Evolutionary conservation across 2,329 filamentous ascomycete genomes (phyloP).

Genomic region (Helicocarpus griseus): DNA sequence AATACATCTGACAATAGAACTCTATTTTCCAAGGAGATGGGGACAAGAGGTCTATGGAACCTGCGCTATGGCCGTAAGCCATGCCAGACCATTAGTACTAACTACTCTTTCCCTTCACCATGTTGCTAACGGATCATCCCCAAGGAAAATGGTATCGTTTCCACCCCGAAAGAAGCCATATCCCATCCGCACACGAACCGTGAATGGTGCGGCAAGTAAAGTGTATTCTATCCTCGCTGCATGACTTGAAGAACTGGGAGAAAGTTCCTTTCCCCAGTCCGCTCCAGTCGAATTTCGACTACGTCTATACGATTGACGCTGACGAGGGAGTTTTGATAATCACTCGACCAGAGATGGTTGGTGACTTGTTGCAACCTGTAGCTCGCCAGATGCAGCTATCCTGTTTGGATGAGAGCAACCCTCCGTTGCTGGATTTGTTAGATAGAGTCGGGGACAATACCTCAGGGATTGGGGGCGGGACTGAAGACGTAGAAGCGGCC

Average conservation of each 20-base stretch:
- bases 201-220: constrained; percentile 6
- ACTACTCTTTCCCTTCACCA: constrained; percentile 2
- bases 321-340: constrained; percentile 15
- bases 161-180: constrained; percentile 7
- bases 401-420: constrained; percentile 1
- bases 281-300: constrained; percentile 15
- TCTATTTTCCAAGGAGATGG: too few relatives aligned
- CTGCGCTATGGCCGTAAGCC: constrained; percentile 6
- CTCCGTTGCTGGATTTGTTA: constrained; percentile 4
- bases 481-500: constrained; percentile 3
- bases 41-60: constrained; percentile 11
- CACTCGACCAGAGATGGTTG: constrained; percentile 6
- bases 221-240: constrained; percentile 3
- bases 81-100: too few relatives aligned
- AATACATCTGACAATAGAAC: too few relatives aligned
- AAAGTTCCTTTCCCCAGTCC: constrained; percentile 15
- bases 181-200: constrained; percentile 6
- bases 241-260: constrained; percentile 15
- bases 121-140: constrained; percentile 14
- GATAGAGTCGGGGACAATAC: neutral
- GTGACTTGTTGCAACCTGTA: constrained; percentile 4
- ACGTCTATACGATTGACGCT: constrained; percentile 18
- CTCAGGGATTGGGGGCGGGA: constrained; percentile 2
- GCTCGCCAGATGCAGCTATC: constrained; percentile 5
- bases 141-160: constrained; percentile 18